Evolutionary conservation across 805 yeast genomes (phyloP).

Genomic region (Lipomyces yamadae): DNA sequence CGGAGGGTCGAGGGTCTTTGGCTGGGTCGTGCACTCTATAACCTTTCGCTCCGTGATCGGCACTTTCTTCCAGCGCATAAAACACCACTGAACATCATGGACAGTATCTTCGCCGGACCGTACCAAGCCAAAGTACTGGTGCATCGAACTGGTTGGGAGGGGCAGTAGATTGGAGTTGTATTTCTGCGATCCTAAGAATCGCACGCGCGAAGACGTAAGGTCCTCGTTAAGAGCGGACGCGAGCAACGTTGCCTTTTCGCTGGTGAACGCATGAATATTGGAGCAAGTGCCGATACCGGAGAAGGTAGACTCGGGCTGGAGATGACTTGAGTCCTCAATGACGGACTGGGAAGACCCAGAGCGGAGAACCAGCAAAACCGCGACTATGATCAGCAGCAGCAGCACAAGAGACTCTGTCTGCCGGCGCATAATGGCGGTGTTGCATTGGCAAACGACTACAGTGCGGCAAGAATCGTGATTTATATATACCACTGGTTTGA

Average conservation of each 20-base stretch:
- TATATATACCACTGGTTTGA: background rate
- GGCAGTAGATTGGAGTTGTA: conserved; percentile 21
- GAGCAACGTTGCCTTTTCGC: conserved; percentile 9
- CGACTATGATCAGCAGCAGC: background rate
- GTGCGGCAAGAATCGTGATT: background rate
- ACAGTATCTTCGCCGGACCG: conserved; percentile 12
- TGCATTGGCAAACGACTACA: background rate
- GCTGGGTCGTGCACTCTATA: conserved; percentile 12
- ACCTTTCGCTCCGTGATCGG: conserved; percentile 14
- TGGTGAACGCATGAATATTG: background rate
- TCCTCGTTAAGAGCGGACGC: conserved; percentile 11
- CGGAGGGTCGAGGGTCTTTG: conserved; percentile 4
- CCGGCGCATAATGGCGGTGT: background rate
- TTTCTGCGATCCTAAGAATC: conserved; percentile 6
- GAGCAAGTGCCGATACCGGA: conserved; percentile 11
- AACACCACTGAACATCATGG: conserved; percentile 24
- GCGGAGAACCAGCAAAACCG: background rate
- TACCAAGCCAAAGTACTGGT: conserved; percentile 12
- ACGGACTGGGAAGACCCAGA: background rate
- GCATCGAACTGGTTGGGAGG: conserved; percentile 9
- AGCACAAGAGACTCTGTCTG: background rate
- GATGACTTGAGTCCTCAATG: background rate
- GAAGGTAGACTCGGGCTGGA: background rate
- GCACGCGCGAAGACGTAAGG: conserved; percentile 13
- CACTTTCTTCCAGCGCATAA: conserved; percentile 8